Evolutionary conservation across 2,329 filamentous ascomycete genomes (phyloP), one percentile per base, ranked within the genome.

Genomic region (Fusarium circinatum): DNA sequence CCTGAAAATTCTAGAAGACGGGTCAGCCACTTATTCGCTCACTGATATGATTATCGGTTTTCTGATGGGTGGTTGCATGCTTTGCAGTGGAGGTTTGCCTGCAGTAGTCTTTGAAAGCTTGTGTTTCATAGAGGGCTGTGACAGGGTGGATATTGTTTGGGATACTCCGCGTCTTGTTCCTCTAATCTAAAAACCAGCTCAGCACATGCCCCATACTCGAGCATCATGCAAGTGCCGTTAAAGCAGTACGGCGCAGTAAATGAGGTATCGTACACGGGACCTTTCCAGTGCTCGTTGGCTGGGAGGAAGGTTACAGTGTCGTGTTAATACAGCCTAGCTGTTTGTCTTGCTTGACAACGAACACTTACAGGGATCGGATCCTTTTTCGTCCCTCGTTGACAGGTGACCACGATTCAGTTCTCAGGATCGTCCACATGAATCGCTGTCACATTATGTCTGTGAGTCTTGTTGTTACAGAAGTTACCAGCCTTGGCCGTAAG

Each of bases 351-450:
- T 65, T 51, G 49, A 57, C 51, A 44, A 48, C 30, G 26, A 65
- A 41, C 41, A 30, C 39, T 47, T 32, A 63, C 71, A 71, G 45
- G 71, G 71, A 47, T 61, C 17, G 26, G 26, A 60, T 51, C 49
- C 57, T 30, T 28, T 41, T 45, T 59, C 54, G 28, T 57, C 26
- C 60, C 34, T 62, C 38, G 20, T 65, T 58, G 62, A 59, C 49
- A 67, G 70, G 56, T 58, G 67, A 62, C 41, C 42, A 61, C 34
- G 71, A 57, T 76, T 62, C 63, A 65, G 71, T 63, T 54, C 62
- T 63, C 57, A 74, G 75, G 71, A 77, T 78, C 73, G 55, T 72
- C 70, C 66, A 72, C 75, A 73, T 71, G 71, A 76, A 75, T 78
- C 67, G 73, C 64, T 61, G 75, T 72, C 75, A 66, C 76, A 70